Evolutionary conservation across 352 stramenopile species (phyloP).

Genomic region (Phytophthora rubi): DNA sequence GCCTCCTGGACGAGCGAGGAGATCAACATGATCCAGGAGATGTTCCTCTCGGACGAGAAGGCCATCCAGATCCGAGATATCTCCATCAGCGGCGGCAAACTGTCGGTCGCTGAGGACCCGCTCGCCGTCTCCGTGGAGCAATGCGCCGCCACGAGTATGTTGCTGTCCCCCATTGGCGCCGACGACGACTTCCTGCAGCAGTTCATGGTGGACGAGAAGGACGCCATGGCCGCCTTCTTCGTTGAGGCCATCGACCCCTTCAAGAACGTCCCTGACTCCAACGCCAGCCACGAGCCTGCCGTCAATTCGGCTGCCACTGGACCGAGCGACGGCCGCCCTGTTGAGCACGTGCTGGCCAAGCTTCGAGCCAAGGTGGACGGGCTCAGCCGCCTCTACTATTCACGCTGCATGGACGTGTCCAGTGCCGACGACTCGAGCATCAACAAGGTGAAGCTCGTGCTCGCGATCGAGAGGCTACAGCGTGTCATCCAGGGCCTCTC

Average conservation of each 20-base stretch:
- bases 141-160: slow-evolving; percentile 54
- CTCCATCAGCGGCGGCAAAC: slow-evolving; percentile 37
- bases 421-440: slow-evolving; percentile 33
- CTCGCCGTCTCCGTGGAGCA: slow-evolving; percentile 27
- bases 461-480: slow-evolving; percentile 58
- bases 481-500: slow-evolving; percentile 54
- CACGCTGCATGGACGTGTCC: slow-evolving; percentile 55
- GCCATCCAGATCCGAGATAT: slow-evolving; percentile 53
- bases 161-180: slow-evolving; percentile 63
- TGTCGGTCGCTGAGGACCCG: slow-evolving; percentile 22
- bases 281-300: background rate
- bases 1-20: slow-evolving; percentile 53
- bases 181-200: slow-evolving; percentile 52
- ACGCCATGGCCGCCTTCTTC: slow-evolving; percentile 69
- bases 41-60: slow-evolving; percentile 55
- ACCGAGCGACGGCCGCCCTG: slow-evolving; percentile 23
- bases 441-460: slow-evolving; percentile 56
- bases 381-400: slow-evolving; percentile 71
- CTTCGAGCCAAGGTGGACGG: slow-evolving; percentile 57
- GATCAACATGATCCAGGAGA: slow-evolving; percentile 65
- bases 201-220: slow-evolving; percentile 63
- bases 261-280: slow-evolving; percentile 26
- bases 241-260: slow-evolving; percentile 69
- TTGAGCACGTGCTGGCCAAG: slow-evolving; percentile 53
- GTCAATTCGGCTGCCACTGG: background rate